A percentile compares a stretch with the other conserved stretches of the same genome.
phyloP scores from a whole-genome alignment of 306 rosid genomes.

The Ochetophila trinervis region DNA sequence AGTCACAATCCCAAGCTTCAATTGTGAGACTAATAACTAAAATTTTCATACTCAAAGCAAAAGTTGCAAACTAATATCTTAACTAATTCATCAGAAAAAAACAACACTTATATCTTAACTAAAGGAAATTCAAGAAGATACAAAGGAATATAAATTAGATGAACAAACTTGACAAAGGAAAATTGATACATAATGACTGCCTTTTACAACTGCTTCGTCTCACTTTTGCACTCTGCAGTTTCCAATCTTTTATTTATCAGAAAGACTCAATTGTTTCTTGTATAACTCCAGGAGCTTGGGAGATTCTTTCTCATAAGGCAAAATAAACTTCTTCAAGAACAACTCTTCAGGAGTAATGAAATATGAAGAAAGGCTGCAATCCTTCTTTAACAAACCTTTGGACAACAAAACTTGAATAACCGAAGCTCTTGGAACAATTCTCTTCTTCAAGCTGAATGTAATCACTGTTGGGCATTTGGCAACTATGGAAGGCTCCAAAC shows the following conservation, averaged over 20 bases:
- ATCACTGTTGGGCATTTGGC: background rate
- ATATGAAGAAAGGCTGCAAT: background rate
- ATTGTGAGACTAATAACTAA: no score
- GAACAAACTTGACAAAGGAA: background rate
- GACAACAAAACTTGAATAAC: conserved; percentile 28
- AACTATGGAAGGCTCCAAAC: conserved; percentile 22
- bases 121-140: background rate
- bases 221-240: background rate
- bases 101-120: no score
- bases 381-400: conserved; percentile 27
- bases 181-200: background rate
- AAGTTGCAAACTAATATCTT: no score
- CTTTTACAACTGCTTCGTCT: background rate
- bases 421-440: conserved; percentile 41
- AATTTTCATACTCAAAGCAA: no score
- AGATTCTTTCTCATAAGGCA: conserved; percentile 2
- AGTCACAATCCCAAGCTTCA: no score
- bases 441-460: conserved; percentile 34
- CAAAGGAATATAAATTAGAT: background rate
- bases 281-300: conserved; percentile 22
- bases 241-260: background rate
- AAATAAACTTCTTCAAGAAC: conserved; percentile 33
- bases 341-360: background rate
- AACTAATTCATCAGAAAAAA: no score
- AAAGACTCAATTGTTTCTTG: conserved; percentile 14